Conservation (phyloP, 1,284 basidiomycete genomes). For the Hemileia vastatrix region DNA sequence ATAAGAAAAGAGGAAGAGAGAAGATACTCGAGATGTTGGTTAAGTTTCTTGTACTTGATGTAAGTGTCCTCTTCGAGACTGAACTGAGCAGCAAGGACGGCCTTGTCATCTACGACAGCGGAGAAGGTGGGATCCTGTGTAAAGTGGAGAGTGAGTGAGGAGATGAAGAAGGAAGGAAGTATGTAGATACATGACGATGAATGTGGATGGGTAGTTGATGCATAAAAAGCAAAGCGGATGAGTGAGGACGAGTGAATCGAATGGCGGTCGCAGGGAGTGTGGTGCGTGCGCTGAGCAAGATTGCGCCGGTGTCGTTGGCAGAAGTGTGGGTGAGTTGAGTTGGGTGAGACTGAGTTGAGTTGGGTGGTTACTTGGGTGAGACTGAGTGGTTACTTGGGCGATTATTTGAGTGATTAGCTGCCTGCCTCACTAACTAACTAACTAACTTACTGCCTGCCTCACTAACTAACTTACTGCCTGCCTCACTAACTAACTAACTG, state of each 20-base stretch:
- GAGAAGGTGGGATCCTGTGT: conserved; percentile 78
- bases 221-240: no score
- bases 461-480: neutral
- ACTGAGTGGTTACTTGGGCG: no score
- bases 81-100: conserved; percentile 36
- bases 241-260: no score
- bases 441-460: neutral
- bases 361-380: no score
- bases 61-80: conserved; percentile 73
- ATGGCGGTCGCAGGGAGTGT: no score
- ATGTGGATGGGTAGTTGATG: no score
- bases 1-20: neutral
- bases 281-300: conserved; percentile 13
- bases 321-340: conserved; percentile 10
- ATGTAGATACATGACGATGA: no score
- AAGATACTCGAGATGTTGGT: conserved; percentile 65
- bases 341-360: neutral
- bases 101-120: conserved; percentile 75
- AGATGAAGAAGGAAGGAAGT: no score
- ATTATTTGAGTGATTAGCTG: no score
- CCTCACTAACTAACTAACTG: no score
- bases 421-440: neutral
- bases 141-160: no score
- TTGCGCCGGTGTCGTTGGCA: conserved; percentile 15
- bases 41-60: conserved; percentile 87